Conservation (phyloP, 1,139 yeast genomes). For the Pichiaceae sp. region DNA sequence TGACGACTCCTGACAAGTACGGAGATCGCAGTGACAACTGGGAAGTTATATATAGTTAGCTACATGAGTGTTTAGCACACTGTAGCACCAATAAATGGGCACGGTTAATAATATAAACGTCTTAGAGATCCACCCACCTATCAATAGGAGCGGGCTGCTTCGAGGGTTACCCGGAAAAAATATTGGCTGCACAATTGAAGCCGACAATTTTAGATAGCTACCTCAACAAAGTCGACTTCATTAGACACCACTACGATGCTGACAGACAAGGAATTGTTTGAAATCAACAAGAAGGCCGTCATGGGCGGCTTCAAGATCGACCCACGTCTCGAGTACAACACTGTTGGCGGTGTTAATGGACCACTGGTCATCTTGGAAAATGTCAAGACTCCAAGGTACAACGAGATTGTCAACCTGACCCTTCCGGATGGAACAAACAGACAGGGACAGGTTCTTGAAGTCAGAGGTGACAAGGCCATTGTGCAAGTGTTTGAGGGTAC, state of each 20-base stretch:
- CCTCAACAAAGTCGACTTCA: too few relatives aligned
- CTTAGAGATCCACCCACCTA: not conserved
- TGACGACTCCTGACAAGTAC: not conserved
- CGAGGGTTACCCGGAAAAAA: conserved; percentile 1
- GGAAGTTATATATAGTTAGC: conserved; percentile 12
- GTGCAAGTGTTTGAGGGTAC: conserved; percentile 99
- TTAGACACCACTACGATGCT: conserved; percentile 24
- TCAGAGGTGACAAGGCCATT: conserved; percentile 92
- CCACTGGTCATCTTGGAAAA: conserved; percentile 94
- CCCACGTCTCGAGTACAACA: conserved; percentile 87
- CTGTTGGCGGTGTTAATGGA: conserved; percentile 97
- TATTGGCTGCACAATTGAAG: not conserved
- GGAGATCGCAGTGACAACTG: conserved; percentile 10
- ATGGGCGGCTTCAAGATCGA: conserved; percentile 84
- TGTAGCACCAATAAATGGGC: not conserved
- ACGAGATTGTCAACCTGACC: conserved; percentile 93
- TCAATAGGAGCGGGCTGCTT: conserved; percentile 1
- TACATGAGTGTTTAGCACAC: not conserved
- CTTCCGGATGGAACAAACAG: conserved; percentile 90
- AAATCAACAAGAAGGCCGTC: conserved; percentile 84
- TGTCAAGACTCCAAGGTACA: conserved; percentile 92
- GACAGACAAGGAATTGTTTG: conserved; percentile 54
- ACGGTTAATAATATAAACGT: not conserved
- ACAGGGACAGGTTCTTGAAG: conserved; percentile 98
- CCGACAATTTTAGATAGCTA: too few relatives aligned